Conservation (phyloP, 257 asterid genomes). For the Petunia secreta region DNA sequence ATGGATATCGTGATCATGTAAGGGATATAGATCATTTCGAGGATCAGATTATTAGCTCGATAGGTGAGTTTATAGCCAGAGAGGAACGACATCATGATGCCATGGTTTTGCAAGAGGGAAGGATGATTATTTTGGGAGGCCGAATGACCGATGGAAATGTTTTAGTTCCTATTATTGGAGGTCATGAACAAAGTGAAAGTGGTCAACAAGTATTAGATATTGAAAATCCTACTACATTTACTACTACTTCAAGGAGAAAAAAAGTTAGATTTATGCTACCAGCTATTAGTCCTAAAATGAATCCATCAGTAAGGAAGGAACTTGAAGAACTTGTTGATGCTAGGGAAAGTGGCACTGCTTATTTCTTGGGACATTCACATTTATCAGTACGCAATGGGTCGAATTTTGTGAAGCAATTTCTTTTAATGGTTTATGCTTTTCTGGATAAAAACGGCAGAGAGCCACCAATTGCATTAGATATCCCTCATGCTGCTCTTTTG, state of each 20-base stretch:
- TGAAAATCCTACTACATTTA: slow-evolving; percentile 36
- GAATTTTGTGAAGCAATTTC: slow-evolving; percentile 60
- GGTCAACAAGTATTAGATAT: slow-evolving; percentile 22
- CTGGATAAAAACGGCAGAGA: slow-evolving; percentile 79
- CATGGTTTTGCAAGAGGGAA: slow-evolving; percentile 57
- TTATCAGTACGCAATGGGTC: slow-evolving; percentile 66
- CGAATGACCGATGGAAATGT: slow-evolving; percentile 52
- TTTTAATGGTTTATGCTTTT: slow-evolving; percentile 59
- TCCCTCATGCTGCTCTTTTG: slow-evolving; percentile 85
- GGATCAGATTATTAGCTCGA: slow-evolving; percentile 76
- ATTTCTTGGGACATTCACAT: slow-evolving; percentile 82
- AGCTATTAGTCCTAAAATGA: slow-evolving; percentile 62
- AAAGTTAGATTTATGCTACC: slow-evolving; percentile 70
- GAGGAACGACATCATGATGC: slow-evolving; percentile 64
- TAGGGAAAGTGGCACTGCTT: slow-evolving; percentile 85
- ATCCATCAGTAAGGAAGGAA: slow-evolving; percentile 54
- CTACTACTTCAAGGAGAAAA: slow-evolving; percentile 36
- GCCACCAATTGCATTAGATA: slow-evolving; percentile 75
- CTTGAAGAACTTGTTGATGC: slow-evolving; percentile 77
- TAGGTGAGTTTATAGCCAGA: slow-evolving; percentile 70
- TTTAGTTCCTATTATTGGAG: slow-evolving; percentile 48
- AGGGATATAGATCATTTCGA: slow-evolving; percentile 76
- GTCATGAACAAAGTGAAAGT: slow-evolving; percentile 16
- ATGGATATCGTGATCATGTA: slow-evolving; percentile 70
- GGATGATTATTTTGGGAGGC: slow-evolving; percentile 69